Percentiles rank a stretch among this genome's conserved stretches.
These are phyloP conservation scores for Termitomyces eurrhizus DNA, from an alignment of 768 basidiomycete genomes.

Conservation along the genomic window DNA sequence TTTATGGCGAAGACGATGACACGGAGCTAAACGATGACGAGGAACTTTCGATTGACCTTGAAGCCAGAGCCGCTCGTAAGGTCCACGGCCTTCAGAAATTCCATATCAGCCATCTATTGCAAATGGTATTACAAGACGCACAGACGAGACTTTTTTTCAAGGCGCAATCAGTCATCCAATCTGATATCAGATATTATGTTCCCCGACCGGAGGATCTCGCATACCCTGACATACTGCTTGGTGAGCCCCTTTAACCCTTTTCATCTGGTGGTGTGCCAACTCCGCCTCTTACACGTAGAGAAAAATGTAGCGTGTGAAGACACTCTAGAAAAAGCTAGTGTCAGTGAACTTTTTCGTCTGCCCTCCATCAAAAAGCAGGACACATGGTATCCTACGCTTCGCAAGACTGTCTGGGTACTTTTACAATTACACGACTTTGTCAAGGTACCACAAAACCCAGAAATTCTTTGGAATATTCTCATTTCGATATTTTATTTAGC, in stretches of 20 bases:
- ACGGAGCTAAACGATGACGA: conserved; percentile 17
- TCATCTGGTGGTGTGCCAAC: conserved; percentile 1
- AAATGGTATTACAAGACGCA: conserved; percentile 93
- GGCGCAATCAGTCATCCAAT: conserved; percentile 87
- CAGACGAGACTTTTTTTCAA: conserved; percentile 96
- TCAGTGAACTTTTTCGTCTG: conserved; percentile 65
- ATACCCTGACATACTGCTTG: conserved; percentile 79
- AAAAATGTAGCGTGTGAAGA: conserved; percentile 41
- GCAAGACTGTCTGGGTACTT: conserved; percentile 88
- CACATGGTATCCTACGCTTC: conserved; percentile 90
- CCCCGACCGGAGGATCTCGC: conserved; percentile 77
- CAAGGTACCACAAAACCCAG: conserved; percentile 52
- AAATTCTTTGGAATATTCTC: not conserved
- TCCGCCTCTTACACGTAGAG: conserved; percentile 34
- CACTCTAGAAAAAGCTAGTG: conserved; percentile 64
- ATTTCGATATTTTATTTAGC: conserved; percentile 38
- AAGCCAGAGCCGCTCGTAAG: conserved; percentile 22
- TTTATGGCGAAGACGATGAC: conserved; percentile 18
- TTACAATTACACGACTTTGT: conserved; percentile 89
- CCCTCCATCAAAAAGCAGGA: conserved; percentile 71
- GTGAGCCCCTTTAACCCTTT: conserved; percentile 35
- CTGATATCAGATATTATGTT: conserved; percentile 80
- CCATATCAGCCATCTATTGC: conserved; percentile 76
- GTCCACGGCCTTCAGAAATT: conserved; percentile 47
- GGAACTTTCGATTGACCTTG: conserved; percentile 37